Evolutionary conservation across 768 basidiomycete genomes (phyloP), one percentile per base, ranked within the genome.

Genomic region (Xerocomellus amylosporus): DNA sequence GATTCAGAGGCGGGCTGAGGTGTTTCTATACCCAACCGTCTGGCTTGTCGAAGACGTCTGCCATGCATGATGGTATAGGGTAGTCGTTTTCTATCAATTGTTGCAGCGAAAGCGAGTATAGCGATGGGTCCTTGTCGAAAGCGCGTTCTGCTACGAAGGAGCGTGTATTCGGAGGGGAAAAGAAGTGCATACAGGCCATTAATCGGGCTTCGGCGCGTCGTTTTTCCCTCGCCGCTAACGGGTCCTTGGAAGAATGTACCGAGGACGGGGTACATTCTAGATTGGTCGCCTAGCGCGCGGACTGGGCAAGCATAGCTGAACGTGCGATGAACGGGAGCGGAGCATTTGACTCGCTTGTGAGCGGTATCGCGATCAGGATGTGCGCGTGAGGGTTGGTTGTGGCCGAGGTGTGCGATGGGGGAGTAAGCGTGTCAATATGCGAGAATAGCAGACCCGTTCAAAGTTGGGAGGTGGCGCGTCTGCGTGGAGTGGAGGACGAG

Each of bases 81-180:
- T 97, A 98, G 49, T 94, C 92, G 64, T 98, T 93, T 64, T 97
- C 92, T 49, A 90, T 77, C 93, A 98, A 95, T 67, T 95, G 88
- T 55, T 90, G 85, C 22, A 85, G 71, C 0, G 86, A 82, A 34
- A 98, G 77, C 39, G 90, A 64, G 71, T 91, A 95, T 51, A 84
- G 77, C 47, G 81, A 65, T 5, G 91, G 86, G 36, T 84, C 81
- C 58, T 80, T 81, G 40, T 85, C 79, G 58, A 80, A 78, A n/a
- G 74, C 73, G 49, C 77, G 76, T 71, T 87, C 84, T 73, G 80
- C 85, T 86, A 62, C 63, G 55, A 28, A 6, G 26, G 41, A 38
- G 10, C 43, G 15, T n/a, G 3, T 28, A 37, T 41, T 28, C 4
- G 26, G 10, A 1, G 6, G 24, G 36, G n/a, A 40, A 43, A 6